Evolutionary conservation across 2,329 filamentous ascomycete species (phyloP).

Genomic region (Zasmidium angulare): DNA sequence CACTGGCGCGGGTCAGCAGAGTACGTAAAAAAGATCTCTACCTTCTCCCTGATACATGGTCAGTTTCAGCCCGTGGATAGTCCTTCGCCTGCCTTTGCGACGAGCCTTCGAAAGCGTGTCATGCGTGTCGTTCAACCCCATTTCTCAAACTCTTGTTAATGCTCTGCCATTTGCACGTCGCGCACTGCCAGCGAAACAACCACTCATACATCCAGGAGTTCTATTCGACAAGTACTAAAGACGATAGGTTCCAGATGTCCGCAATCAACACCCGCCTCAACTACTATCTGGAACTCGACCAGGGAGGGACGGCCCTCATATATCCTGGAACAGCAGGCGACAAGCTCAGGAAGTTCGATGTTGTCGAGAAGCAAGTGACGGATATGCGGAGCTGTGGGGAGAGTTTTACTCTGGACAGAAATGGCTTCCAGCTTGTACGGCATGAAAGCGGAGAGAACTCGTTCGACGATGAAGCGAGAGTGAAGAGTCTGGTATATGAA

Average conservation of each 20-base stretch:
- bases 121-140: no score
- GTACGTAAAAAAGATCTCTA: not conserved
- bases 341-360: not conserved
- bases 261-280: not conserved
- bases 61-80: not conserved
- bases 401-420: slow-evolving; percentile 6
- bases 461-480: not conserved
- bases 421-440: slow-evolving; percentile 9
- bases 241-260: no score
- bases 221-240: no score
- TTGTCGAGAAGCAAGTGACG: not conserved
- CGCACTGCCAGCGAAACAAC: no score
- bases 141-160: no score
- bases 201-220: no score
- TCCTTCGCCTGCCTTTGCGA: no score
- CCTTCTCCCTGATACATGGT: not conserved
- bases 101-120: no score
- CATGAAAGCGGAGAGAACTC: not conserved
- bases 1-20: not conserved
- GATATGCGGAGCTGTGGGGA: slow-evolving; percentile 4
- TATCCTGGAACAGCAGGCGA: not conserved
- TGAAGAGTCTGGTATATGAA: not conserved
- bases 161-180: no score
- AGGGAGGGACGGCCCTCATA: not conserved
- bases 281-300: not conserved